These are phyloP conservation scores for Quercus tomentella DNA, from an alignment of 331 rosid species.

Conservation along the genomic window DNA sequence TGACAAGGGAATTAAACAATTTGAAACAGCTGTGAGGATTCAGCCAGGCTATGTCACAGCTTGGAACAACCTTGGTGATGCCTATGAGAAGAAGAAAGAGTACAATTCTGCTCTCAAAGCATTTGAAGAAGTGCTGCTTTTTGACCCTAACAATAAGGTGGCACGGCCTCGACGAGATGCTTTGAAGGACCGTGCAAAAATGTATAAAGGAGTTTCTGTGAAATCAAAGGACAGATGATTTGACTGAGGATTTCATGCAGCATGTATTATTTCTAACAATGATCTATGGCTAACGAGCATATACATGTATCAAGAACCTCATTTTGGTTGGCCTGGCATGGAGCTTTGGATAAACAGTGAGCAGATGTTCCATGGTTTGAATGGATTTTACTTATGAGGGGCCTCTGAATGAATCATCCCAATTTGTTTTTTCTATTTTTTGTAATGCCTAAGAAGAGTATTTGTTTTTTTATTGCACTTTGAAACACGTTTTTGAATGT, in stretches of 20 bases:
- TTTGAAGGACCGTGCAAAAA: conserved; percentile 53
- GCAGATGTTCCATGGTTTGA: neutral
- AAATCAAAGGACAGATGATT: conserved; percentile 30
- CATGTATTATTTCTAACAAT: neutral
- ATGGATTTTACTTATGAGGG: neutral
- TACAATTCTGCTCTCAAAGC: conserved; percentile 74
- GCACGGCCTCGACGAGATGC: conserved; percentile 85
- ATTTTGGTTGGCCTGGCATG: conserved; percentile 1
- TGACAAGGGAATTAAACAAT: conserved; percentile 77
- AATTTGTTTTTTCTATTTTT: neutral
- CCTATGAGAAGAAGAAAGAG: conserved; percentile 78
- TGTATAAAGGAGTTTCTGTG: conserved; percentile 68
- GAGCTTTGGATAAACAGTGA: neutral
- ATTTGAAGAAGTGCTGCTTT: conserved; percentile 88
- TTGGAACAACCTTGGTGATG: conserved; percentile 98
- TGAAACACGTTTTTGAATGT: neutral
- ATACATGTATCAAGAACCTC: neutral
- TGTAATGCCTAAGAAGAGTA: neutral
- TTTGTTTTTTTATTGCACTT: neutral
- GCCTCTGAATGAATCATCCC: neutral
- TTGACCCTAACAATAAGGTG: conserved; percentile 89
- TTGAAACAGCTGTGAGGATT: conserved; percentile 86
- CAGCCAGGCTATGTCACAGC: conserved; percentile 97
- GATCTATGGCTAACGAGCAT: neutral
- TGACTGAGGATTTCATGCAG: conserved; percentile 34